Conservation (phyloP, 257 asterid species). For the Perilla frutescens region DNA sequence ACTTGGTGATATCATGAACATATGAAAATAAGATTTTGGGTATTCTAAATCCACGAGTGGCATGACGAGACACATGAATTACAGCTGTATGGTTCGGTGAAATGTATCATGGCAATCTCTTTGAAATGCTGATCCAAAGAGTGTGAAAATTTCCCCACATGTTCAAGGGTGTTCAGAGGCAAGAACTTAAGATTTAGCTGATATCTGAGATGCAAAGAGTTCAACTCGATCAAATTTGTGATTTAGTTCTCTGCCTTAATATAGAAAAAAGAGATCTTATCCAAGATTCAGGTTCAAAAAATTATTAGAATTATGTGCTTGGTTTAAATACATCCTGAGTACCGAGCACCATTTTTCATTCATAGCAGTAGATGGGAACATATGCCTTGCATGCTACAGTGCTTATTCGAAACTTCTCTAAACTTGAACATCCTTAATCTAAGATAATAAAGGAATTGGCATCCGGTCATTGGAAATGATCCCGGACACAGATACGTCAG, state of each 20-base stretch:
- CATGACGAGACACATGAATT: not conserved
- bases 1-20: not conserved
- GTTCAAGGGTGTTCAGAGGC: not conserved
- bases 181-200: not conserved
- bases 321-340: not conserved
- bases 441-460: not conserved
- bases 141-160: not conserved
- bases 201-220: slow-evolving; percentile 8
- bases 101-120: not conserved
- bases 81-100: not conserved
- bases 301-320: not conserved
- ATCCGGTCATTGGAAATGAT: not conserved
- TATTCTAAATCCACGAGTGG: not conserved
- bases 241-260: not conserved
- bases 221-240: not conserved
- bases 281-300: not conserved
- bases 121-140: not conserved
- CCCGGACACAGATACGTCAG: too few species aligned
- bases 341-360: not conserved
- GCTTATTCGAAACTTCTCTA: too few species aligned
- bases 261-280: not conserved
- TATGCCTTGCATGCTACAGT: not conserved
- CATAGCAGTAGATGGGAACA: not conserved
- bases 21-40: not conserved
- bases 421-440: slow-evolving; percentile 1